Conservation (phyloP, 495 filamentous ascomycete species). For the Daldinia caldariorum region DNA sequence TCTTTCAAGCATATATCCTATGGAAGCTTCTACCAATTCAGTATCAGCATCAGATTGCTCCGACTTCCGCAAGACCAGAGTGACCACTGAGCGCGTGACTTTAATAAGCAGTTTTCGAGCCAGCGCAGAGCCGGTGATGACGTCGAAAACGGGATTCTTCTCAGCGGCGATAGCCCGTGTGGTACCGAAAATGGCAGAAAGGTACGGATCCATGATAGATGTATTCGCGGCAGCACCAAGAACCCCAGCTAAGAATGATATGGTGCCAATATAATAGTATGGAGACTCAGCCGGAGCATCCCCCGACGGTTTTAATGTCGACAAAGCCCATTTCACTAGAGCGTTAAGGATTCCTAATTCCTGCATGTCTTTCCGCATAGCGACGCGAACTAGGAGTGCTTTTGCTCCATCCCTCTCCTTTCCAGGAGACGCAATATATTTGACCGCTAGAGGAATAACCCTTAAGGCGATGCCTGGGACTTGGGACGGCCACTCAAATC, state of each 20-base stretch:
- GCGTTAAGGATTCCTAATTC: slow-evolving; percentile 71
- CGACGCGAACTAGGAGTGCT: slow-evolving; percentile 79
- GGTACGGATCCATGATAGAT: slow-evolving; percentile 61
- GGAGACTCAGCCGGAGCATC: slow-evolving; percentile 48
- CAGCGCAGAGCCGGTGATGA: slow-evolving; percentile 72
- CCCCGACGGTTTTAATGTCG: slow-evolving; percentile 57
- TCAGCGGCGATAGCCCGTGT: slow-evolving; percentile 58
- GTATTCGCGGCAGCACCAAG: slow-evolving; percentile 62
- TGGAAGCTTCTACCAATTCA: slow-evolving; percentile 74
- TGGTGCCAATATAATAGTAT: slow-evolving; percentile 71
- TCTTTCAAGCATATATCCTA: slow-evolving; percentile 73
- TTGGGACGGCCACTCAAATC: slow-evolving; percentile 59
- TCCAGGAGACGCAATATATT: slow-evolving; percentile 75
- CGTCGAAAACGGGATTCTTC: slow-evolving; percentile 53
- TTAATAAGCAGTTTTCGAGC: slow-evolving; percentile 86
- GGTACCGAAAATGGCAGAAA: slow-evolving; percentile 58
- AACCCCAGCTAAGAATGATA: slow-evolving; percentile 81
- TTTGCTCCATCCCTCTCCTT: slow-evolving; percentile 91
- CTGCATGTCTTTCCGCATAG: slow-evolving; percentile 89
- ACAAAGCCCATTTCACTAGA: slow-evolving; percentile 74
- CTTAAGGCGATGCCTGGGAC: slow-evolving; percentile 76
- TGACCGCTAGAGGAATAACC: slow-evolving; percentile 74
- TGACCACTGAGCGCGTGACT: slow-evolving; percentile 74
- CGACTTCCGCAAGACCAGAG: slow-evolving; percentile 64
- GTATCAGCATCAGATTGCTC: slow-evolving; percentile 57